These are phyloP conservation scores for Cercospora sp. DNA, from an alignment of 2,329 filamentous ascomycete genomes.

Conservation along the genomic window DNA sequence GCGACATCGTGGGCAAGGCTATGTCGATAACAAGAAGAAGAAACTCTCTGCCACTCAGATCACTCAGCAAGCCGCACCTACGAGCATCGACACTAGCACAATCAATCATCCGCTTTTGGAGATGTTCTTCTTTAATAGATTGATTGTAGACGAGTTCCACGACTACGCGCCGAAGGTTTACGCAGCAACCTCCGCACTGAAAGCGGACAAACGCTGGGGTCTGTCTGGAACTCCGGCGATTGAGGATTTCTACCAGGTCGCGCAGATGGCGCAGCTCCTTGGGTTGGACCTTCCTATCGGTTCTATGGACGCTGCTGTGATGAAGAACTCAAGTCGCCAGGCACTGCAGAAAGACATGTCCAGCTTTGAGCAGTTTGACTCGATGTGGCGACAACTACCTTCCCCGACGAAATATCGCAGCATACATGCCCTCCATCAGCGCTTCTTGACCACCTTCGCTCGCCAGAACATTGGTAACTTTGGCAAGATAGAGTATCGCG, in stretches of 20 bases:
- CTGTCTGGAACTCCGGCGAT: conserved; percentile 64
- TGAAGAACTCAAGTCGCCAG: conserved; percentile 51
- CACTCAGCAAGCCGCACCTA: conserved; percentile 11
- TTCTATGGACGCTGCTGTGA: conserved; percentile 48
- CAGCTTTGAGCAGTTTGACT: conserved; percentile 58
- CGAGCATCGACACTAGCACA: conserved; percentile 16
- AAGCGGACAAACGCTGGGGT: conserved; percentile 59
- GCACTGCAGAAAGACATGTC: conserved; percentile 46
- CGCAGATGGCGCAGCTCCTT: conserved; percentile 59
- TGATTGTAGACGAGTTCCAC: conserved; percentile 66
- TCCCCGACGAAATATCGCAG: conserved; percentile 55
- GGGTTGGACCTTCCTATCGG: conserved; percentile 57
- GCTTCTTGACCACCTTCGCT: conserved; percentile 57
- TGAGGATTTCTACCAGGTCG: conserved; percentile 59
- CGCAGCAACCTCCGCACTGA: conserved; percentile 46
- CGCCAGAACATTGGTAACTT: conserved; percentile 44
- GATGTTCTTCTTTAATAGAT: conserved; percentile 60
- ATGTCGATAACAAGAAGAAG: conserved; percentile 24
- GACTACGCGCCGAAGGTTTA: conserved; percentile 52
- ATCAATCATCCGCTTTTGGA: conserved; percentile 49
- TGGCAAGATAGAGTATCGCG: conserved; percentile 47
- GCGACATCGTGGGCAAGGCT: conserved; percentile 29
- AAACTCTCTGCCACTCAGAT: background rate
- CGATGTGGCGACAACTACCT: conserved; percentile 48
- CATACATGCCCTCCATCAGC: conserved; percentile 55